These are phyloP conservation scores for Naegleria lovaniensis DNA, from an alignment of 208 protist genomes.

Conservation along the genomic window DNA sequence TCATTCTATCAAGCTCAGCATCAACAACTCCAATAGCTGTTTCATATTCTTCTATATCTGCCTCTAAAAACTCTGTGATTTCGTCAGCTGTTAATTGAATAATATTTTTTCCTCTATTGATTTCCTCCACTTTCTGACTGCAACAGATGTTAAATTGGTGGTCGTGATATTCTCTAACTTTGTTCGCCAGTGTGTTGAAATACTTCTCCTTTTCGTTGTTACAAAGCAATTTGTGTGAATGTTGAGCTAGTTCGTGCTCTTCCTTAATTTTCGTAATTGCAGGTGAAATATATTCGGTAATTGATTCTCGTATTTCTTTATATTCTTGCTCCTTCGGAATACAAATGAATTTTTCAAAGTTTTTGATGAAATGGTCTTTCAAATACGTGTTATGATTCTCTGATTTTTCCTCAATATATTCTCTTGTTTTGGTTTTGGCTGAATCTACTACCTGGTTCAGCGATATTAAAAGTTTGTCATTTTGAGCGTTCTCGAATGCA, in stretches of 20 bases:
- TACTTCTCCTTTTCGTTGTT: not conserved
- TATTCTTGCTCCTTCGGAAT: not conserved
- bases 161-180: not conserved
- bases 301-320: not conserved
- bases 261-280: not conserved
- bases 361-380: not conserved
- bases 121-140: not conserved
- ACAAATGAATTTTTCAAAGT: not conserved
- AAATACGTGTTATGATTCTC: not conserved
- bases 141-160: not conserved
- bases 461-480: not conserved
- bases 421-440: not conserved
- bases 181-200: not conserved
- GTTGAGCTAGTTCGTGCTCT: not conserved
- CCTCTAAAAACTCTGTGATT: not conserved
- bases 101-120: not conserved
- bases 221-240: not conserved
- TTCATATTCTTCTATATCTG: slow-evolving; percentile 1
- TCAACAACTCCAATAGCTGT: not conserved
- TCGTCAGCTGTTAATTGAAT: not conserved
- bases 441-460: not conserved
- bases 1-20: slow-evolving; percentile 2
- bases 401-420: not conserved
- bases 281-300: not conserved
- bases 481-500: not conserved